These are phyloP conservation scores for Cucumis melo DNA, from an alignment of 306 rosid genomes.

Conservation along the genomic window DNA sequence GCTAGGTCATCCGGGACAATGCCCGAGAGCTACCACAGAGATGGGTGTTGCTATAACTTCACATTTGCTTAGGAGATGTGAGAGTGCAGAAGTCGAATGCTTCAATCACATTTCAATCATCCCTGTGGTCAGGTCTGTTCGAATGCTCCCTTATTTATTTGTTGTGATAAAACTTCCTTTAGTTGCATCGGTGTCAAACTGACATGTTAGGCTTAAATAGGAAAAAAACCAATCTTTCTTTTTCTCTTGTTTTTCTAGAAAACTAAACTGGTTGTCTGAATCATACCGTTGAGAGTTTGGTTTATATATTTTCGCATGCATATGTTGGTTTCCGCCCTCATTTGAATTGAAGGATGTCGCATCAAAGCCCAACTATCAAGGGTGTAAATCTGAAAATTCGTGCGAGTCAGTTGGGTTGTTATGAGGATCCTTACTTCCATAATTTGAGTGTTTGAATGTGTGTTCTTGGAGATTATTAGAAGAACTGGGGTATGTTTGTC, in stretches of 20 bases:
- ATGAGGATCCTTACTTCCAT: neutral
- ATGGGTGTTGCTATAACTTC: slow-evolving; percentile 88
- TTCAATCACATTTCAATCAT: slow-evolving; percentile 85
- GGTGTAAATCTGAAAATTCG: neutral
- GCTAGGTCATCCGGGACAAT: slow-evolving; percentile 75
- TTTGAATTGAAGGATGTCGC: neutral
- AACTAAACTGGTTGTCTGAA: neutral
- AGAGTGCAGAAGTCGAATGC: slow-evolving; percentile 66
- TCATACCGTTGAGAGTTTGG: neutral
- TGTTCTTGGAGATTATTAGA: neutral
- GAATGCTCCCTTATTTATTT: neutral
- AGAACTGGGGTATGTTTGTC: neutral
- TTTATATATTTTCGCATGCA: neutral
- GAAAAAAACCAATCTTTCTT: neutral
- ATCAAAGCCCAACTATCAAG: neutral
- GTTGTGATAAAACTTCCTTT: neutral
- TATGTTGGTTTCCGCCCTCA: neutral
- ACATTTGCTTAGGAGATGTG: slow-evolving; percentile 73
- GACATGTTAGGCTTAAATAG: neutral
- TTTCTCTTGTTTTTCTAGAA: neutral
- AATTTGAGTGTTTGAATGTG: neutral
- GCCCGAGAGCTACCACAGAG: slow-evolving; percentile 90
- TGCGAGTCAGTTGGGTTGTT: neutral
- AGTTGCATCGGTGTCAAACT: neutral
- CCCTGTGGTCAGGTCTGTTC: slow-evolving; percentile 81